A percentile compares a stretch with the other conserved stretches of the same genome.
phyloP scores from a whole-genome alignment of 148 eudicot species.

The Spergularia marina region DNA sequence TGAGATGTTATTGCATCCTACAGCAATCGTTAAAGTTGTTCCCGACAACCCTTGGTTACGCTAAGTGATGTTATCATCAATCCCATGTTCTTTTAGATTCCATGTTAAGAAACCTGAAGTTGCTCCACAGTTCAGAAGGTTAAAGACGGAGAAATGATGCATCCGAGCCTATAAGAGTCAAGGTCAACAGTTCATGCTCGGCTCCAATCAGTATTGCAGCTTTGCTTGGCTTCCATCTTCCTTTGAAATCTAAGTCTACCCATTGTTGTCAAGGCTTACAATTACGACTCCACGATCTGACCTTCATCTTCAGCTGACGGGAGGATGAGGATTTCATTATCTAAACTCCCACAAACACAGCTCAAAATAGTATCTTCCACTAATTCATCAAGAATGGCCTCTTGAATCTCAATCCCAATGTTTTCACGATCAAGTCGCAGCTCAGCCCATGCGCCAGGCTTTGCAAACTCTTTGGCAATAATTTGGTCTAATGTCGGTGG shows the following conservation, averaged over 20 bases:
- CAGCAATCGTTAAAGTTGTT: slow-evolving; percentile 15
- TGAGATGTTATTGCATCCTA: slow-evolving; percentile 23
- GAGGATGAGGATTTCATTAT: background rate
- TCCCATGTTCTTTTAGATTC: background rate
- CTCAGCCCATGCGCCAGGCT: slow-evolving; percentile 54
- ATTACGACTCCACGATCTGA: background rate
- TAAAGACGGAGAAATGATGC: too few relatives aligned
- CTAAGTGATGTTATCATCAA: slow-evolving; percentile 8
- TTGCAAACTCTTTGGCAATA: slow-evolving; percentile 47
- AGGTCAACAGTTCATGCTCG: background rate
- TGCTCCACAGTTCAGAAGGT: too few relatives aligned
- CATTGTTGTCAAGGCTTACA: background rate
- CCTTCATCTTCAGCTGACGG: slow-evolving; percentile 13
- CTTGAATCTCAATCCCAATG: slow-evolving; percentile 51
- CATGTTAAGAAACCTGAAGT: slow-evolving; percentile 1
- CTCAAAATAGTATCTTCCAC: slow-evolving; percentile 46
- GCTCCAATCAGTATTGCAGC: background rate
- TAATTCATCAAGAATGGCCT: slow-evolving; percentile 59
- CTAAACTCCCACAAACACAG: slow-evolving; percentile 18
- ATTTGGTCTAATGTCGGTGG: slow-evolving; percentile 57
- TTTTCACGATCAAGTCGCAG: slow-evolving; percentile 41
- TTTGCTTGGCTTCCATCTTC: background rate
- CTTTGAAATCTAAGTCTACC: background rate
- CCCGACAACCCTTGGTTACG: slow-evolving; percentile 12
- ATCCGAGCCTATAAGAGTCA: background rate